Percentiles rank a stretch among this genome's conserved stretches.
Evolutionary conservation across 352 stramenopile species (phyloP).

Genomic region (Globisporangium nunn): DNA sequence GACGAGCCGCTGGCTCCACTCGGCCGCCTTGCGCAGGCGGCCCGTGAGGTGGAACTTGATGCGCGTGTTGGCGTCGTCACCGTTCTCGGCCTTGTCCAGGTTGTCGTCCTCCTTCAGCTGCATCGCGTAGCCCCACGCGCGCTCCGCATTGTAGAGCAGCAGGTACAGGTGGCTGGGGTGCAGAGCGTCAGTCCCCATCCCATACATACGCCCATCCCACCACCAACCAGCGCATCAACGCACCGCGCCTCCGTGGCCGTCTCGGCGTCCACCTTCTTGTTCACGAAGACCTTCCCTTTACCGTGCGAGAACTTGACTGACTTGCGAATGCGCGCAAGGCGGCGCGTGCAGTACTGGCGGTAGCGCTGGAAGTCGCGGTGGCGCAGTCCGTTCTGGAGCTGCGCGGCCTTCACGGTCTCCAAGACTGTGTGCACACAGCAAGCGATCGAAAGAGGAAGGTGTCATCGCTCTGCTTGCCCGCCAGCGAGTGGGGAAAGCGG

Average conservation of each 20-base stretch:
- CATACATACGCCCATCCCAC: too few relatives aligned
- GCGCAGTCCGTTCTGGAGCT: conserved; percentile 86
- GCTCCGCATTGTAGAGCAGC: conserved; percentile 87
- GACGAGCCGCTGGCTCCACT: conserved; percentile 82
- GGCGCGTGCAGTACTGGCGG: conserved; percentile 85
- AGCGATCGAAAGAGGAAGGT: neutral
- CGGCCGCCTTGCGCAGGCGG: conserved; percentile 79
- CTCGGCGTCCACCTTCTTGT: conserved; percentile 83
- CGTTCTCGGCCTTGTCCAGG: conserved; percentile 78
- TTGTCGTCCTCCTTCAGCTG: conserved; percentile 88
- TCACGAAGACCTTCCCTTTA: conserved; percentile 78
- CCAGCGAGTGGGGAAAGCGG: neutral
- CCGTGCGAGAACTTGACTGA: conserved; percentile 84
- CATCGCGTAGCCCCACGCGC: conserved; percentile 89
- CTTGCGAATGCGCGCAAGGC: conserved; percentile 83
- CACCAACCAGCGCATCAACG: neutral
- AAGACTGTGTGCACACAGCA: conserved; percentile 30
- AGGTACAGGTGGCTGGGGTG: conserved; percentile 62
- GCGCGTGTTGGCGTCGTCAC: conserved; percentile 79
- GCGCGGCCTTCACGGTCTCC: conserved; percentile 85
- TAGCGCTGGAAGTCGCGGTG: conserved; percentile 90
- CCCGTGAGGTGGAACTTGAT: conserved; percentile 88
- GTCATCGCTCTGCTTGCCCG: neutral
- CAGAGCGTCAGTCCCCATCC: neutral
- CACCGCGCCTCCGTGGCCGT: conserved; percentile 56